Evolutionary conservation across 164 flowering plant genomes (phyloP).

Genomic region (Pachysandra terminalis): DNA sequence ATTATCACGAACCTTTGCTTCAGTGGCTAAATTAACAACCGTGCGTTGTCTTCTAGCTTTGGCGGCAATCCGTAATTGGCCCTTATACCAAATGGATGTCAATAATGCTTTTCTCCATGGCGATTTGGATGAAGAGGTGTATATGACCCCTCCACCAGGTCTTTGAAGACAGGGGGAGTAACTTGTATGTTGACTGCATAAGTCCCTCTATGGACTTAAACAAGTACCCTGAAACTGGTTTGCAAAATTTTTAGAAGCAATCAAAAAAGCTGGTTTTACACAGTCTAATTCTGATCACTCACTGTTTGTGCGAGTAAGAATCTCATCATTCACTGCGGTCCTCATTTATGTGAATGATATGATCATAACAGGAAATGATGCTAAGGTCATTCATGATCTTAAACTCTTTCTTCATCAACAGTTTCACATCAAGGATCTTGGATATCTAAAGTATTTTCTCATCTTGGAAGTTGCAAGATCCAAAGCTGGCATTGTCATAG

Average conservation of each 20-base stretch:
- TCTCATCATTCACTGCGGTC: neutral
- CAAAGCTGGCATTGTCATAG: neutral
- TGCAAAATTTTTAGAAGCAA: neutral
- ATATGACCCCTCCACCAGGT: neutral
- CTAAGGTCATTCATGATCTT: neutral
- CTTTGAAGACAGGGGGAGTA: neutral
- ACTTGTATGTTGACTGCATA: neutral
- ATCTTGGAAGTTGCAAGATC: constrained; percentile 4
- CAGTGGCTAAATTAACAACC: neutral
- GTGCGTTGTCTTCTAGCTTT: neutral
- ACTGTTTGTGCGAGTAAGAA: neutral
- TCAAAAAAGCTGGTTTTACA: neutral
- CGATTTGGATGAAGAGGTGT: neutral
- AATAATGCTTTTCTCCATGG: neutral
- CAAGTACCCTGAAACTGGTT: constrained; percentile 8
- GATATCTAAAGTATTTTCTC: neutral
- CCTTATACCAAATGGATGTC: neutral
- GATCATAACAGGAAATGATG: constrained; percentile 1
- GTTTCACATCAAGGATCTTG: constrained; percentile 7
- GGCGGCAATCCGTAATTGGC: neutral
- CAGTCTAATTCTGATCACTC: constrained; percentile 2
- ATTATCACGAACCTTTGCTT: neutral
- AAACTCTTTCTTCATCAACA: neutral
- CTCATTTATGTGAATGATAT: constrained; percentile 12
- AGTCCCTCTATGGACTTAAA: constrained; percentile 3